Evolutionary conservation across 1,139 yeast species (phyloP).

Genomic region (Hemisphaericaspora xylanilytica): DNA sequence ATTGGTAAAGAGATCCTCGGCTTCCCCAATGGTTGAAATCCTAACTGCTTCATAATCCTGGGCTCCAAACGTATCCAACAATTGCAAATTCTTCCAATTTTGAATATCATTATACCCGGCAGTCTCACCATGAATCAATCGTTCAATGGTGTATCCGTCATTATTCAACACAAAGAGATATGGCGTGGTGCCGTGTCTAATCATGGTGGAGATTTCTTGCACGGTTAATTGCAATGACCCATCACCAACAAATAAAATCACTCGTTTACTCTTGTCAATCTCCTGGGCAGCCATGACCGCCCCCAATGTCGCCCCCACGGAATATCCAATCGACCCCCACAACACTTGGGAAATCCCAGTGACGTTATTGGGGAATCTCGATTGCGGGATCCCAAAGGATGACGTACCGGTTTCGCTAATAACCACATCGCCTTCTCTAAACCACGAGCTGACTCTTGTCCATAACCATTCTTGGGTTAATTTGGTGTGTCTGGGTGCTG

Average conservation of each 20-base stretch:
- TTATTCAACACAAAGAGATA: constrained; percentile 81
- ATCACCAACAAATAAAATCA: constrained; percentile 81
- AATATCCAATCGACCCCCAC: constrained; percentile 90
- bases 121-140: constrained; percentile 77
- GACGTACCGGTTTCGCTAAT: constrained; percentile 90
- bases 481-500: constrained; percentile 23
- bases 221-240: constrained; percentile 88
- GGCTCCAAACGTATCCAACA: constrained; percentile 74
- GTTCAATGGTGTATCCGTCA: constrained; percentile 86
- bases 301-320: constrained; percentile 83
- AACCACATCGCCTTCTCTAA: constrained; percentile 75
- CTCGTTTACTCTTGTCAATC: constrained; percentile 66
- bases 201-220: constrained; percentile 82
- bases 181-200: constrained; percentile 76
- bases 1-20: constrained; percentile 56
- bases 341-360: constrained; percentile 83
- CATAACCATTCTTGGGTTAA: constrained; percentile 80
- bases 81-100: constrained; percentile 71
- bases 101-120: constrained; percentile 81
- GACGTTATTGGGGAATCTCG: constrained; percentile 71
- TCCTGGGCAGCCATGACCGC: constrained; percentile 85
- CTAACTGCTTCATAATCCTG: constrained; percentile 53
- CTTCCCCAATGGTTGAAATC: constrained; percentile 64
- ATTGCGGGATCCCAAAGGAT: constrained; percentile 79
- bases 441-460: constrained; percentile 72